Conservation (phyloP, 306 rosid species). For the Astragalus glycyphyllos region DNA sequence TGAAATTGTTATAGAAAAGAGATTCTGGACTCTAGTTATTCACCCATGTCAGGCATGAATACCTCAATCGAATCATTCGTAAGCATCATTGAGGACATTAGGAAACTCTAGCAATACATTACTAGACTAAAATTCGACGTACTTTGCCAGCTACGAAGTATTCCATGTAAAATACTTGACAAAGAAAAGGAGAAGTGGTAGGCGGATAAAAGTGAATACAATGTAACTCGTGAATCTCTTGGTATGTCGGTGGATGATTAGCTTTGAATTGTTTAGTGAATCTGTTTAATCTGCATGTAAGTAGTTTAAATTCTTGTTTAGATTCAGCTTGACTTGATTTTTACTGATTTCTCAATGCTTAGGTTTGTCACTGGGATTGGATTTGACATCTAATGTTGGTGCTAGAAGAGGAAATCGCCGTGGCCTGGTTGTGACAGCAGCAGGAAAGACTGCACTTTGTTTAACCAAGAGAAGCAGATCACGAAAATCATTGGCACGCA, state of each 20-base stretch:
- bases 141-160: conserved; percentile 1
- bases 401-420: conserved; percentile 54
- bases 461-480: conserved; percentile 91
- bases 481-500: conserved; percentile 83
- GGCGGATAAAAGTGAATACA: too few species aligned
- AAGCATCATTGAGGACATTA: not conserved
- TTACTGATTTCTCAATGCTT: conserved; percentile 27
- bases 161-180: not conserved
- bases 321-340: conserved; percentile 29
- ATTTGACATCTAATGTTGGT: conserved; percentile 52
- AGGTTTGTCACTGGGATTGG: conserved; percentile 73
- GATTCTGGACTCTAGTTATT: not conserved
- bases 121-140: not conserved
- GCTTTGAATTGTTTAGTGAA: conserved; percentile 21
- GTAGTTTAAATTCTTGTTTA: conserved; percentile 4
- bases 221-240: not conserved
- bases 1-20: not conserved
- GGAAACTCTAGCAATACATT: not conserved
- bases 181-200: not conserved
- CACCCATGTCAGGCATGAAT: not conserved
- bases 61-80: not conserved
- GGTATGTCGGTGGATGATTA: not conserved
- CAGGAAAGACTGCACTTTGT: conserved; percentile 82
- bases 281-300: conserved; percentile 2
- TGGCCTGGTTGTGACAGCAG: conserved; percentile 82